Base-by-base conservation (phyloP, 1,139 yeast species). In the Ashbya aceris region DNA sequence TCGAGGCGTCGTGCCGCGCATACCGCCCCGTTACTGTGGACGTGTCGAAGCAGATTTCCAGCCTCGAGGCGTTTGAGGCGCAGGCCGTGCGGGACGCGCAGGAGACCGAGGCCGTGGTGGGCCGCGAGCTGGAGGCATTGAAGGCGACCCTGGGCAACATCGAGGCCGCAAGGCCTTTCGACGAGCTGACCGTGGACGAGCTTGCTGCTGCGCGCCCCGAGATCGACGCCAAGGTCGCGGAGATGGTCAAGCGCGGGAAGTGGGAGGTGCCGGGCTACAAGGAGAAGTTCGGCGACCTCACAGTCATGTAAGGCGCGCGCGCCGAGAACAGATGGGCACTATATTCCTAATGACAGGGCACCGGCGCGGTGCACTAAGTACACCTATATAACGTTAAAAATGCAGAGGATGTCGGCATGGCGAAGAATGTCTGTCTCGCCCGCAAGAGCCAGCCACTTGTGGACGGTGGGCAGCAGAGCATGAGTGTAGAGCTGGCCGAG, bases 221-320 rank as follows among this genome's bases (percentile, higher is more conserved):
- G 68, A 83, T 91, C 67, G 96, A 89, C 63, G 91, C 85, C 60
- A 91, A 91, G 82, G 96, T 89, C 57, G 77, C 74, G 62, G 86
- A 86, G 71, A 83, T 91, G 93, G 89, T 91, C 61, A 80, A 83
- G 78, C 83, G 87, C 76, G 96, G 96, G 69, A 84, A 85, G 73
- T 89, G 96, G 95, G 87, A 85, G 62, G 95, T 89, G 57, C 97
- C 98, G 59, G 96, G 96, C 59, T 91, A 91, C 80, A 83, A 83
- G 71, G 97, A 89, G 70, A 89, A 86, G 78, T 89, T 87, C 68
- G 96, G 96, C 67, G 86, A 84, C 68, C 78, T 87, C 71, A 84
- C 91, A 62, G 86, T 85, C 68, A 87, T 89, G 96, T 17, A 17
- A 17, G 23, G 23, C 23, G 23, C 23, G 23, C 23, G 23, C 23